Base-by-base conservation (phyloP, 257 asterid genomes). In the Gentiana dahurica region DNA sequence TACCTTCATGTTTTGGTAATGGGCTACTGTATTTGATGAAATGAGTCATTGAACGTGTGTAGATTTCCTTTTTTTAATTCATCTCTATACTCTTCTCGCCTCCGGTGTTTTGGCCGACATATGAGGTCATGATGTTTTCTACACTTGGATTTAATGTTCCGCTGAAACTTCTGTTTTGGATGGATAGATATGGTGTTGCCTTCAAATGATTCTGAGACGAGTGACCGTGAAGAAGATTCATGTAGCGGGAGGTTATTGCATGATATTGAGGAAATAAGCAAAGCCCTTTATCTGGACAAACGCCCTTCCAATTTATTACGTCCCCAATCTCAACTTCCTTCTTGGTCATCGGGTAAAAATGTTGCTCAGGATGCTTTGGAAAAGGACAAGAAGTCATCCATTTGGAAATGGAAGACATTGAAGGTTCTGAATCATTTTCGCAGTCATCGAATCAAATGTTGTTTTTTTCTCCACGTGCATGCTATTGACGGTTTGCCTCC, bases 351-450 rank as follows among this genome's bases (percentile, higher is more conserved):
- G 33, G 61, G 73, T 41, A 50, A 68, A 50, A 48, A 58, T 60
- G 5, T 67, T 56, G 45, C 49, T 55, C 76, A 63, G 62, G 71
- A 73, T 59, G 57, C 64, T 33, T 34, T 54, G 59, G 76, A 47
- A 24, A 87, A 76, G 81, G 73, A 71, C 70, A 85, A 75, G 68
- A 90, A 73, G 60, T 68, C 84, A 12, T 90, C 94, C 35, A 65
- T 81, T 65, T 87, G 96, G 98, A 80, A 76, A 4, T 91, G 98
- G 96, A 85, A 69, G 74, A 89, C 94, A 34, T 66, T 91, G 53
- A 85, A 79, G 79, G 82, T 85, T 63, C 67, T 91, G 70, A 71
- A 78, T 49, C 83, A 81, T 72, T 53, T 77, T 35, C 74, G 75
- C 52, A 71, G 71, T 69, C 84, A 73, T 38, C 80, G 75, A 9